phyloP scores from a whole-genome alignment of 208 protist genomes.

The Tritrichomonas musculus region DNA sequence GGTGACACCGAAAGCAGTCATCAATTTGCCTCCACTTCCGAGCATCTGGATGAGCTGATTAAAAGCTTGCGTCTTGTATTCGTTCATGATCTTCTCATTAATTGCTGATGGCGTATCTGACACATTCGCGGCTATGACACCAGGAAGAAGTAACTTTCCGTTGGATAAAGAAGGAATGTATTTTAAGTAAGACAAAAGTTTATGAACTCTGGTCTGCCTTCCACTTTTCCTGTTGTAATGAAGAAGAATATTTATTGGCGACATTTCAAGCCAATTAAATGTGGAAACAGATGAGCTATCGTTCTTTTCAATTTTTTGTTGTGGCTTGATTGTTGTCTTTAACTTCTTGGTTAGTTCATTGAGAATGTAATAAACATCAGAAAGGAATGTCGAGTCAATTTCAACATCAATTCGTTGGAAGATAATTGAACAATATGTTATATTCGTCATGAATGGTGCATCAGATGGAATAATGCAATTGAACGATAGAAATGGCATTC shows the following conservation, averaged over 20 bases:
- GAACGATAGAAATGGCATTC: neutral
- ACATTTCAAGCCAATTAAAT: neutral
- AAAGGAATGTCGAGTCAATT: neutral
- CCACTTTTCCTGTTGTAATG: too few relatives aligned
- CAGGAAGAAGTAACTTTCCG: neutral
- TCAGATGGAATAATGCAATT: neutral
- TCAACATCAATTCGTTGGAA: slow-evolving; percentile 11
- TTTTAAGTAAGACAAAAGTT: neutral
- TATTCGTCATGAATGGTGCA: neutral
- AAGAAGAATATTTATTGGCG: neutral
- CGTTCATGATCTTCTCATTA: neutral
- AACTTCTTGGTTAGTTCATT: neutral
- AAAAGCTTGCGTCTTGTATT: neutral
- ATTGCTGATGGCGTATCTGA: neutral
- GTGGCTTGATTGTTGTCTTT: neutral
- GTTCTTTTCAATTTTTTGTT: neutral
- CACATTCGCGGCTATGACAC: neutral
- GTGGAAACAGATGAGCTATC: too few relatives aligned
- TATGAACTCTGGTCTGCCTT: too few relatives aligned
- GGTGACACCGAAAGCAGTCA: neutral
- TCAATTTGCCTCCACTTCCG: neutral
- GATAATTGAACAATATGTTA: neutral
- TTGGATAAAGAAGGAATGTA: neutral
- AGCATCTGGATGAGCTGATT: slow-evolving; percentile 8
- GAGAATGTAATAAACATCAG: neutral